Percentiles rank a stretch among this genome's conserved stretches.
These are phyloP conservation scores for Craterostigma plantagineum DNA, from an alignment of 257 asterid species.

Conservation along the genomic window DNA sequence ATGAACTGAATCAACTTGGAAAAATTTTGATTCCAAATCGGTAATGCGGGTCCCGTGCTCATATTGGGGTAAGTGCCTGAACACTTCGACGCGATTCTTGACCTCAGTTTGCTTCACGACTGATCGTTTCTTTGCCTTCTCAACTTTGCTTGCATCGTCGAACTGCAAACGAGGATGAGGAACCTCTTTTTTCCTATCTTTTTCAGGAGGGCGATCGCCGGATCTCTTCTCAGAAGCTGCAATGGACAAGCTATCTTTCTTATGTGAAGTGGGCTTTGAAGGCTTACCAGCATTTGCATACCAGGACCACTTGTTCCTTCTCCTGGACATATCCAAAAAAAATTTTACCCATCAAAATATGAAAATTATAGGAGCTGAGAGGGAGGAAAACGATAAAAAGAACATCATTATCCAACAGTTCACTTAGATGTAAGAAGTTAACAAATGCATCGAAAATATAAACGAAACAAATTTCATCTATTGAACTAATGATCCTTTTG, in stretches of 20 bases:
- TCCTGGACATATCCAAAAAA: constrained; percentile 19
- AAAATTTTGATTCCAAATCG: constrained; percentile 60
- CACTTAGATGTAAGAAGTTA: no score
- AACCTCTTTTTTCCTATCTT: constrained; percentile 73
- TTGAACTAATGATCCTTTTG: no score
- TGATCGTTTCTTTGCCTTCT: constrained; percentile 71
- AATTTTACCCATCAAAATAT: neutral
- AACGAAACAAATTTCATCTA: no score
- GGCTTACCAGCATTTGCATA: constrained; percentile 33
- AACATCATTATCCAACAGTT: neutral
- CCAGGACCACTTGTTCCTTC: constrained; percentile 33
- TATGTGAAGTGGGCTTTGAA: constrained; percentile 30
- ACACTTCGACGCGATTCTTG: constrained; percentile 1
- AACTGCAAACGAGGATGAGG: constrained; percentile 93
- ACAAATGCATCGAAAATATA: no score
- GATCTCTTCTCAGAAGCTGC: constrained; percentile 42
- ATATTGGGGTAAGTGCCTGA: constrained; percentile 3
- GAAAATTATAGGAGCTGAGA: neutral
- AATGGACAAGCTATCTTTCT: constrained; percentile 49
- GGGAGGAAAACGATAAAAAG: no score
- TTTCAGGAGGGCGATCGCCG: constrained; percentile 47
- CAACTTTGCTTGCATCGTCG: constrained; percentile 70
- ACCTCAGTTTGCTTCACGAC: constrained; percentile 32
- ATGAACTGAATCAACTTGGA: constrained; percentile 66
- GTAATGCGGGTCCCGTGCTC: constrained; percentile 20